Evolutionary conservation across 805 yeast species (phyloP), one percentile per base, ranked within the genome.

Genomic region (Teunomyces atbi): DNA sequence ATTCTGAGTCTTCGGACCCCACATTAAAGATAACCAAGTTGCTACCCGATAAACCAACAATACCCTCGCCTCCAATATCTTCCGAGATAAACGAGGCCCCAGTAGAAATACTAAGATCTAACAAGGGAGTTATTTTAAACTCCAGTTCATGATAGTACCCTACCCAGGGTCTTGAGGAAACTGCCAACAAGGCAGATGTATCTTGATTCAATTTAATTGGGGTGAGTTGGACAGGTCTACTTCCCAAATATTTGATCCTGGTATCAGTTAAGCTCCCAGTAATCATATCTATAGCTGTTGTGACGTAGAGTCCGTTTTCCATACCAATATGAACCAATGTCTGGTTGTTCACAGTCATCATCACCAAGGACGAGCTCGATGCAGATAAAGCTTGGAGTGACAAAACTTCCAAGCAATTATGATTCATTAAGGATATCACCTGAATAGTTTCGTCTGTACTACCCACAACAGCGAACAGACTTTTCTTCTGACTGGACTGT

Each of bases 301-400:
- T 69, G 2, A 83, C 82, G 65, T 85, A 89, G 1, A 91, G 80
- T 16, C 98, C 98, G 61, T 83, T 88, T n/a, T 68, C 76, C 73
- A 90, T 74, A 1, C 97, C 97, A 42, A 89, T 77, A 62, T 90
- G 95, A 8, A 87, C 74, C 48, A 68, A 73, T 0, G 54, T 48
- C 40, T 28, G 36, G 49, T 48, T 30, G 45, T 51, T 21, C 43
- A 42, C 3, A 42, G 55, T 20, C 42, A 44, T 30, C 53, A 70
- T 52, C 20, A 64, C 51, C 7, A 69, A 51, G 0, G 71, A 62
- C 2, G 61, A 48, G 27, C 65, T 48, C 36, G 55, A 61, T 2
- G 89, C 78, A 33, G 83, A 75, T 18, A 91, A 61, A 1, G 82
- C 84, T 61, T 89, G 95, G 15, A 84, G 71, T 1, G 86, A 73